Evolutionary conservation across 208 protist species (phyloP), one percentile per base, ranked within the genome.

Genomic region (Tritrichomonas musculus): DNA sequence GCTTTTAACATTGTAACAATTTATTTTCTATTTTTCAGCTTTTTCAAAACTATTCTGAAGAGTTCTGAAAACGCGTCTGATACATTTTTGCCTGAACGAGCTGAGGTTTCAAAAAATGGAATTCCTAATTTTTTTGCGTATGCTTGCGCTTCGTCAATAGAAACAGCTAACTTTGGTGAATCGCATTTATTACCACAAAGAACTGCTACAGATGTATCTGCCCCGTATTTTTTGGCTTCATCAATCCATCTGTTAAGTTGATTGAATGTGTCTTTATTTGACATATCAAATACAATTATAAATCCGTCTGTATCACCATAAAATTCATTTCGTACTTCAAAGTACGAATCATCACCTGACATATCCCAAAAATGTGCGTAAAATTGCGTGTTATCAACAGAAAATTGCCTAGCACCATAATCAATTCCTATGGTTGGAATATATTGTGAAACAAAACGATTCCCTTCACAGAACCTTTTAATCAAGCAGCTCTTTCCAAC

Each of bases 351-450:
- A 4, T 96, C 95, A 22, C 98, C 98, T 17, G 97, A 95, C 88
- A 98, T 95, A 93, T 99, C 98, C 96, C 97, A 99, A 93, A 99
- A 98, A 94, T 99, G 98, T 5, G 98, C 96, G 3, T 97, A 77
- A 80, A 73, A 95, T 25, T 96, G 95, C 8, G 93, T 47, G 39
- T 73, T 36, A 93, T 44, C 73, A 1, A 96, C 49, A 30, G 92
- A 72, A 39, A 98, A 94, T 50, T 95, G 94, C 93, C 98, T 98
- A 8, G 99, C 97, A 73, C 98, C 98, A 92, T 97, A 99, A 95
- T 99, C 98, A 88, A 99, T 97, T 94, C 98, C 98, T 82, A 99
- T 99, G 57, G 98, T 99, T 36, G 97, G 95, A 66, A 99, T 97
- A 95, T 99, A 99, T 94, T 98, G 97, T 33, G 95, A 60, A 14